phyloP scores from a whole-genome alignment of 2,329 filamentous ascomycete genomes.

The Ceratocystis smalleyi region DNA sequence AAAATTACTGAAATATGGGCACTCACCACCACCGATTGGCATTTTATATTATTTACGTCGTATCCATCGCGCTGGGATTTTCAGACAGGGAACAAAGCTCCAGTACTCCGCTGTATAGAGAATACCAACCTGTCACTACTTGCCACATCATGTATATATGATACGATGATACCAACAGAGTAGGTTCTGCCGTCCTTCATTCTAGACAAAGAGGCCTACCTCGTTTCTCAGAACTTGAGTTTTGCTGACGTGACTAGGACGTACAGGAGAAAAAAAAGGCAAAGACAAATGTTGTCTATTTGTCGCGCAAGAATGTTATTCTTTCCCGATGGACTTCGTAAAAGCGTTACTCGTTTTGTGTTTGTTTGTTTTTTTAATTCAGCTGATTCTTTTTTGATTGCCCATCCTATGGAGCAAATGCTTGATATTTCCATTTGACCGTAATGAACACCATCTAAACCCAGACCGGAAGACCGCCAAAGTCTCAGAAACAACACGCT shows the following conservation, averaged over 20 bases:
- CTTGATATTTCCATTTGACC: constrained; percentile 44
- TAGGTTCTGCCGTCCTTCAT: no score
- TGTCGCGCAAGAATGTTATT: not conserved
- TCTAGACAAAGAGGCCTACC: not conserved
- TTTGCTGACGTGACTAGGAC: not conserved
- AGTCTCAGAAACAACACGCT: constrained; percentile 38
- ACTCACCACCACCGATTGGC: no score
- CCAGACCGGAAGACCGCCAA: constrained; percentile 31
- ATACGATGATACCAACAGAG: no score
- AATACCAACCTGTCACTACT: no score
- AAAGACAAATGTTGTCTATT: not conserved
- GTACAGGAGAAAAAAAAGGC: not conserved
- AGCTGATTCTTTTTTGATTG: constrained; percentile 18
- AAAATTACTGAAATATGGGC: no score
- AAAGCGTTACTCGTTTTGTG: constrained; percentile 12
- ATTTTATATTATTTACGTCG: no score
- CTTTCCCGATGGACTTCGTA: constrained; percentile 7
- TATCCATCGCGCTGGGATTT: no score
- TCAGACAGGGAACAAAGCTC: no score
- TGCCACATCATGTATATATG: no score
- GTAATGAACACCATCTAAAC: constrained; percentile 45
- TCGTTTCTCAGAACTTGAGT: not conserved
- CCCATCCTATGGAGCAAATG: constrained; percentile 28
- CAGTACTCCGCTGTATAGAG: no score
- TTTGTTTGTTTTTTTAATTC: constrained; percentile 17